Evolutionary conservation across 1,284 basidiomycete genomes (phyloP).

Genomic region (Vanrija pseudolonga): DNA sequence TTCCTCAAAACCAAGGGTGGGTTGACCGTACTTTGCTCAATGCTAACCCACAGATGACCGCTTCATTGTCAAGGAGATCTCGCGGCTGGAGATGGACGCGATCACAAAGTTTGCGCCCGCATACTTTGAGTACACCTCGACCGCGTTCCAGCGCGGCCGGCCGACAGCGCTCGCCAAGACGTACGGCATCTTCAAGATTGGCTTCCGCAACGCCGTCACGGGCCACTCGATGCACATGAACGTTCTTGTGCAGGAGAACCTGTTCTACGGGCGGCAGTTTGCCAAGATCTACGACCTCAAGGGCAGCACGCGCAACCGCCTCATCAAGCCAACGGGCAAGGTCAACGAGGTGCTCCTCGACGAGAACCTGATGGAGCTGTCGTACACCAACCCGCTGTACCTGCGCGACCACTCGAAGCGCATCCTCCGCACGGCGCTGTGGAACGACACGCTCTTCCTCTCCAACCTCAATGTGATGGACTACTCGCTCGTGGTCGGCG

Average conservation of each 20-base stretch:
- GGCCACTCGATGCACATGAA: conserved; percentile 88
- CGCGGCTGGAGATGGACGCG: conserved; percentile 83
- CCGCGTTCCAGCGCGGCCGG: conserved; percentile 64
- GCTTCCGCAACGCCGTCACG: conserved; percentile 75
- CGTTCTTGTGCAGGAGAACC: conserved; percentile 94
- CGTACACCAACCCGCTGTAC: conserved; percentile 69
- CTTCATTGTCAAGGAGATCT: conserved; percentile 97
- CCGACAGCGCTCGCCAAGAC: conserved; percentile 95
- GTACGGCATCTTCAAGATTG: conserved; percentile 95
- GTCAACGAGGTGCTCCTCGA: conserved; percentile 79
- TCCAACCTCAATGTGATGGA: conserved; percentile 98
- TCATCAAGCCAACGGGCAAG: conserved; percentile 83
- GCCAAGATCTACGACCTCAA: conserved; percentile 95
- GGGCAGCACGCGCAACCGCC: conserved; percentile 84
- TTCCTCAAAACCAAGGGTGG: conserved; percentile 91
- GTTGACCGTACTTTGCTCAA: conserved; percentile 8
- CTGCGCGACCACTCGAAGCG: conserved; percentile 93
- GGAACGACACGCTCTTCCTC: conserved; percentile 85
- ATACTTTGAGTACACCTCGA: conserved; percentile 98
- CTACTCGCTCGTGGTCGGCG: conserved; percentile 93
- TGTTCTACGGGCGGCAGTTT: conserved; percentile 88
- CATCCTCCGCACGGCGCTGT: conserved; percentile 82
- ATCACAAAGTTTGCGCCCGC: conserved; percentile 96
- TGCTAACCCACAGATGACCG: conserved; percentile 69
- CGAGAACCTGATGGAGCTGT: conserved; percentile 49